Conservation (phyloP, 352 stramenopile genomes). For the Aphanomyces astaci region DNA sequence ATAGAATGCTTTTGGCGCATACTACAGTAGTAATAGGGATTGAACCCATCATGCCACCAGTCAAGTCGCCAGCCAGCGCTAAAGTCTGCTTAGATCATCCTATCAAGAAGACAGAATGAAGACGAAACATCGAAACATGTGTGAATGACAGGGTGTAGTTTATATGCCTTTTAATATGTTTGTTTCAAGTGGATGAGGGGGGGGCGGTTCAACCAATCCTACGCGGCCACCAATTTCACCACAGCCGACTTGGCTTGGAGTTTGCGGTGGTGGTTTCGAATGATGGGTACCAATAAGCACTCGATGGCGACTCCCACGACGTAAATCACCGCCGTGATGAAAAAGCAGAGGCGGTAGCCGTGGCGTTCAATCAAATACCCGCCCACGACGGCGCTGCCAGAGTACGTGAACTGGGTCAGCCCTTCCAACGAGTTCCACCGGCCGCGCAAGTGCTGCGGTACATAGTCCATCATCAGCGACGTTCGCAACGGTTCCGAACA, state of each 20-base stretch:
- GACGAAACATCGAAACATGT: too few relatives aligned
- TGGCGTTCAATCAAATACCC: conserved; percentile 72
- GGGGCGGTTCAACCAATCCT: too few relatives aligned
- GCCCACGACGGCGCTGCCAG: conserved; percentile 64
- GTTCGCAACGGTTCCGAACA: conserved; percentile 71
- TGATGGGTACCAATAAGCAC: conserved; percentile 41
- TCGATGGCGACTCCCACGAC: conserved; percentile 45
- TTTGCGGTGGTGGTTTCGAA: background rate
- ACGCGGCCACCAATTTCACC: background rate
- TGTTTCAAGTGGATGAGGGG: too few relatives aligned
- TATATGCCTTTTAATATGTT: too few relatives aligned
- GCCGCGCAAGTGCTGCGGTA: conserved; percentile 59
- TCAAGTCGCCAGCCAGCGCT: too few relatives aligned
- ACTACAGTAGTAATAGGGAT: too few relatives aligned
- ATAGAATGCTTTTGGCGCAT: too few relatives aligned
- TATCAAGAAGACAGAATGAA: too few relatives aligned
- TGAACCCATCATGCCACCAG: too few relatives aligned
- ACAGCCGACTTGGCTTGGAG: background rate
- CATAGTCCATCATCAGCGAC: conserved; percentile 74
- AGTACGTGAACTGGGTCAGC: conserved; percentile 72
- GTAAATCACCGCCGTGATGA: conserved; percentile 74
- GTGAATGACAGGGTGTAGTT: too few relatives aligned
- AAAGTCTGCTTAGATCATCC: too few relatives aligned
- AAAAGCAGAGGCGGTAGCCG: conserved; percentile 67
- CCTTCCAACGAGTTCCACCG: conserved; percentile 71